phyloP scores from a whole-genome alignment of 148 eudicot genomes.

The Amaranthus palmeri region DNA sequence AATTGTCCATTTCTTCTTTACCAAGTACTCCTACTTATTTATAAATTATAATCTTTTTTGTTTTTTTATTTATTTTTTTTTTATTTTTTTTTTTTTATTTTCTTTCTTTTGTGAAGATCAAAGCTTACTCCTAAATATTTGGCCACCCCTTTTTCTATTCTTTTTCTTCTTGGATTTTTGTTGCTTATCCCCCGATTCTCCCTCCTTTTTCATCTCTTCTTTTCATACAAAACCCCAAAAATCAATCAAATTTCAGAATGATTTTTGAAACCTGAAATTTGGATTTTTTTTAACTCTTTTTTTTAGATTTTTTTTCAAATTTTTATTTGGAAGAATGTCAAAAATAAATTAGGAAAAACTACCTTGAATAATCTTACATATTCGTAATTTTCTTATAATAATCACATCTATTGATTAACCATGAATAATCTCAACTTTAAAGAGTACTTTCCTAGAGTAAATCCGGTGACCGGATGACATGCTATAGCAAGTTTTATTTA shows the following conservation, averaged over 20 bases:
- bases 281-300: background rate
- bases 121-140: conserved; percentile 18
- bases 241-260: conserved; percentile 26
- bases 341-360: too few species aligned
- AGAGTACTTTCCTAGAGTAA: too few species aligned
- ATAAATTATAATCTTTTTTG: conserved; percentile 10
- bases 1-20: conserved; percentile 40
- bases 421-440: too few species aligned
- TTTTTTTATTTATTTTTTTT: background rate
- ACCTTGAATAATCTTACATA: too few species aligned
- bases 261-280: conserved; percentile 10
- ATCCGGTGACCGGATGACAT: too few species aligned
- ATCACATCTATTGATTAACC: too few species aligned
- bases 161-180: conserved; percentile 29
- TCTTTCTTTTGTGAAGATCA: conserved; percentile 11
- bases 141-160: conserved; percentile 21
- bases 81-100: background rate
- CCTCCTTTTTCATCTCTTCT: conserved; percentile 14
- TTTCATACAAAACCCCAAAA: conserved; percentile 15
- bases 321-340: too few species aligned
- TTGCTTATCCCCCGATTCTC: conserved; percentile 41
- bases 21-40: conserved; percentile 17
- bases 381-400: too few species aligned
- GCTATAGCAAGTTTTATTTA: too few species aligned
- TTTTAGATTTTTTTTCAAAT: background rate